phyloP scores from a whole-genome alignment of 2,329 filamentous ascomycete genomes.

The Fusarium algeriense region DNA sequence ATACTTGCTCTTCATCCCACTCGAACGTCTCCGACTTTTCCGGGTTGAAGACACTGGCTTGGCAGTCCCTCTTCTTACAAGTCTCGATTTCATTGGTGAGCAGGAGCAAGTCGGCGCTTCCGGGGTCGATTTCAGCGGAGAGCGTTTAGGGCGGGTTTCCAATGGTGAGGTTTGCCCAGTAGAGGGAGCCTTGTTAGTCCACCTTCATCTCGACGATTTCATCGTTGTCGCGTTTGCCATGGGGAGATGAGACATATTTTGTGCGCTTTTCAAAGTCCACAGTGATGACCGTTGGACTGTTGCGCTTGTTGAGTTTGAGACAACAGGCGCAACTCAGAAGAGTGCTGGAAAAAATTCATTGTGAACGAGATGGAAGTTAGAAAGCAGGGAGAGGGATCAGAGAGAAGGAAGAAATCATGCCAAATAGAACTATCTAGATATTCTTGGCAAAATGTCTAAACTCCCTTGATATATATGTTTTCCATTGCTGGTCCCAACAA shows the following conservation, averaged over 20 bases:
- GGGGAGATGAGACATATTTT: not conserved
- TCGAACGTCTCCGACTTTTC: not conserved
- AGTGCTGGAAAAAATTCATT: not conserved
- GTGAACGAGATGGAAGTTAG: not conserved
- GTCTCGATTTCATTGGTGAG: not conserved
- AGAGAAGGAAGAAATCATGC: not conserved
- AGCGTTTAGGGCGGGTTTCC: not conserved
- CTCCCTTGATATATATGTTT: not conserved
- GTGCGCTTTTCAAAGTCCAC: not conserved
- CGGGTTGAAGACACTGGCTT: not conserved
- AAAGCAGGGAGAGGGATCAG: too few relatives aligned
- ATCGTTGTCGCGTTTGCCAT: not conserved
- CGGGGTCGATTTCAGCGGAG: not conserved
- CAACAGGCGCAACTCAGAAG: not conserved
- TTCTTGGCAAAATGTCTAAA: not conserved
- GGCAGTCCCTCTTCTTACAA: not conserved
- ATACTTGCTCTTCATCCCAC: not conserved
- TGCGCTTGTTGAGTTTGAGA: not conserved
- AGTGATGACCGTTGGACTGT: not conserved
- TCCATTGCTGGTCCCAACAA: not conserved
- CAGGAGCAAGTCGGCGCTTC: not conserved
- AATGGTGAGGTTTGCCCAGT: constrained; percentile 1
- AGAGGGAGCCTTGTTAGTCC: not conserved
- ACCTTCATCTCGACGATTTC: not conserved
- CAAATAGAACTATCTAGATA: too few relatives aligned